phyloP scores from a whole-genome alignment of 2,329 filamentous ascomycete genomes.

The Curvularia eragrostidis region DNA sequence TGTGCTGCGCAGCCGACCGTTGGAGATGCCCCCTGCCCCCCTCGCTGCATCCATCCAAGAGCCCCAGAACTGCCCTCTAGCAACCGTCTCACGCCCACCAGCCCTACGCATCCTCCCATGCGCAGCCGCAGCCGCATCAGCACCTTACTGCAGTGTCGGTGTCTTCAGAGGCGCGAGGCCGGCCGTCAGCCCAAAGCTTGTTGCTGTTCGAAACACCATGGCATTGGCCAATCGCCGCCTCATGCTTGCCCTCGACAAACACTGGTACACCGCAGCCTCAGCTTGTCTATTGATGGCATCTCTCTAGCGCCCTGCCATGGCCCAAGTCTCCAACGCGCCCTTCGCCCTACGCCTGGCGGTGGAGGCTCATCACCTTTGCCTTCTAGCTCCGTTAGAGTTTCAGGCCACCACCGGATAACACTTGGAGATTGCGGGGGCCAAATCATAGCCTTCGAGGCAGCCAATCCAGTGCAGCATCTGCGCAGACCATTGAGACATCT shows the following conservation, averaged over 20 bases:
- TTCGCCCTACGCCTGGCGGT: conserved; percentile 28
- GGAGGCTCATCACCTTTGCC: conserved; percentile 20
- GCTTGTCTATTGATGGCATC: conserved; percentile 5
- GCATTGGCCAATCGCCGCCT: conserved; percentile 15
- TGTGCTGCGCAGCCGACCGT: conserved; percentile 12
- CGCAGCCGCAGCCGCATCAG: conserved; percentile 39
- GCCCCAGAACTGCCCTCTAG: conserved; percentile 25
- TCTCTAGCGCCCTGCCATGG: conserved; percentile 11
- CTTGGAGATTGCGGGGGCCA: conserved; percentile 11
- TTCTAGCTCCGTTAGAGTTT: conserved; percentile 9
- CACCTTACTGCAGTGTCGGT: conserved; percentile 39
- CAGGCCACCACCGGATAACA: conserved; percentile 8
- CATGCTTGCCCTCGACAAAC: conserved; percentile 5
- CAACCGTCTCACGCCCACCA: conserved; percentile 29
- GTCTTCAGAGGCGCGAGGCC: conserved; percentile 24
- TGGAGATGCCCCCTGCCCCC: not conserved
- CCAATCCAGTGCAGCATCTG: not conserved
- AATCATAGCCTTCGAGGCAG: conserved; percentile 1
- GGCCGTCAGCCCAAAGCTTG: conserved; percentile 37
- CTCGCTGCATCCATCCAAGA: conserved; percentile 10
- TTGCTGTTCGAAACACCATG: conserved; percentile 6
- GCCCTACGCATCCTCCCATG: conserved; percentile 39
- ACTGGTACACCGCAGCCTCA: conserved; percentile 11
- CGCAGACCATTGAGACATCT: conserved; percentile 5
- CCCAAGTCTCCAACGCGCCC: conserved; percentile 10